Conservation (phyloP, 2,329 filamentous ascomycete species). For the Ascochyta rabiei region DNA sequence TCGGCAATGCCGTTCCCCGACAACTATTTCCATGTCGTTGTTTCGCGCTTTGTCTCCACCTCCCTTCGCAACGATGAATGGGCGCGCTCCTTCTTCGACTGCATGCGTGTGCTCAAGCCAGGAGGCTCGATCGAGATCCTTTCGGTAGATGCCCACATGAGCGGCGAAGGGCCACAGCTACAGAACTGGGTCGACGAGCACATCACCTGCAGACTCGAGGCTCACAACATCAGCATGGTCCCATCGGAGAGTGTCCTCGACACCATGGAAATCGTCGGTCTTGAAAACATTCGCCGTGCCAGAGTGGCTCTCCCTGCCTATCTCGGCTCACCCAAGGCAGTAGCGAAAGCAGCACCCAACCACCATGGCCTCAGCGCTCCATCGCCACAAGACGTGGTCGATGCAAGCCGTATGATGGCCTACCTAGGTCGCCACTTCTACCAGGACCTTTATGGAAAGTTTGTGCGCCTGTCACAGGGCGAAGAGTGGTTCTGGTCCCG, state of each 20-base stretch:
- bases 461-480: conserved; percentile 23
- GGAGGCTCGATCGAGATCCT: conserved; percentile 37
- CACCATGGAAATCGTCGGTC: conserved; percentile 37
- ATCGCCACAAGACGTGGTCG: conserved; percentile 27
- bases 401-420: conserved; percentile 34
- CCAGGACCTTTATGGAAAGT: conserved; percentile 30
- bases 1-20: conserved; percentile 33
- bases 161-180: conserved; percentile 28
- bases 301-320: conserved; percentile 33
- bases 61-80: conserved; percentile 35
- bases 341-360: conserved; percentile 12
- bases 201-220: conserved; percentile 28
- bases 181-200: conserved; percentile 34
- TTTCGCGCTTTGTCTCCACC: conserved; percentile 33
- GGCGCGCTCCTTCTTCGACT: conserved; percentile 37
- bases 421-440: conserved; percentile 36
- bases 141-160: conserved; percentile 34
- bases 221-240: conserved; percentile 28
- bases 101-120: conserved; percentile 36
- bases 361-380: conserved; percentile 15
- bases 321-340: conserved; percentile 14
- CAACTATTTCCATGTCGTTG: conserved; percentile 33
- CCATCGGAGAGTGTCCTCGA: conserved; percentile 36
- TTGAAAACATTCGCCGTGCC: conserved; percentile 36
- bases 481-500: conserved; percentile 37